Base-by-base conservation (phyloP, 306 rosid species). In the Medicago arabica region DNA sequence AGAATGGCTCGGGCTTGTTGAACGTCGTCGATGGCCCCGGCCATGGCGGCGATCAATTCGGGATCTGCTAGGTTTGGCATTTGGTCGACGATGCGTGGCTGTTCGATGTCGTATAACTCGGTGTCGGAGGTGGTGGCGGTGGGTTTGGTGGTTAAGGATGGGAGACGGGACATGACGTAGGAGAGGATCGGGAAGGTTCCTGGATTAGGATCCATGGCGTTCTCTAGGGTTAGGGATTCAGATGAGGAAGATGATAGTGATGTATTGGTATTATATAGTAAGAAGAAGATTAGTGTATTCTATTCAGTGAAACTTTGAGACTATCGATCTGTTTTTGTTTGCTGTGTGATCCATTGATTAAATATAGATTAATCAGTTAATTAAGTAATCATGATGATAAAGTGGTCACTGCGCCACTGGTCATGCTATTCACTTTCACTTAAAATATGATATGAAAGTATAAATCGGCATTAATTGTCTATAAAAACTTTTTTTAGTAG, bases 181-280 rank as follows among this genome's bases (percentile, higher is more conserved):
- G 98, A 92, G 77, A 95, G 93, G 43, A 92, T 85, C 3, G 98
- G 97, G 80, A 88, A 92, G 58, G 55, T 85, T 71, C 88, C 62
- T 7, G 97, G 98, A 71, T 85, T 92, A 0, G 97, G 97, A 87
- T 95, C 97, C 97, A 95, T 90, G 9, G 78, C 12, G 53, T 8
- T n/a, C n/a, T n/a, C n/a, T n/a, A 1, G 58, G 0, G 28, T 18
- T 11, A 16, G 23, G 23, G 21, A 7, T 40, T 40, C 38, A 34
- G 54, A 49, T 13, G 54, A 47, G 13, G 53, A 2, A 31, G 17
- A 14, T 13, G 53, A 47, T 47, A 17, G 1, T 47, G 53, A 49
- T 49, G 11, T 7, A 8, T 51, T 51, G 23, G 58, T 17, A 7
- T 51, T 51, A 7, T 51, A 51, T 51, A 51, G 2, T 51, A 23